Evolutionary conservation across 2,329 filamentous ascomycete species (phyloP).

Genomic region (Apiospora koreana): DNA sequence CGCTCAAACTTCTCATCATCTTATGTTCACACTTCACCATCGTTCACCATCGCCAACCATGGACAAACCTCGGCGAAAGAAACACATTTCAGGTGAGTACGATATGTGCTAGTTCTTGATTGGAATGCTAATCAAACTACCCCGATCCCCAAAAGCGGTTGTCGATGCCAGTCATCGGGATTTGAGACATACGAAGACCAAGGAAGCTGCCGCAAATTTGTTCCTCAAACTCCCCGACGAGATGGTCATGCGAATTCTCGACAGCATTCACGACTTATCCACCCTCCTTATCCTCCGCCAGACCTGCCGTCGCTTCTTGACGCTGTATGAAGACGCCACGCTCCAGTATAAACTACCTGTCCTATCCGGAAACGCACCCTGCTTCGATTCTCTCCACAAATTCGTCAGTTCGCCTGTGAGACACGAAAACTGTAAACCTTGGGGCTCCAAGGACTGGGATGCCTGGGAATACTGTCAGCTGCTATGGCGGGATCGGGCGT

Average conservation of each 20-base stretch:
- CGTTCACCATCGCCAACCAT: not conserved
- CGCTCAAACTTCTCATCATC: not conserved
- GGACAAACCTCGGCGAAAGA: not conserved
- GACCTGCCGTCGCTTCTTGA: not conserved
- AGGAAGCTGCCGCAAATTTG: not conserved
- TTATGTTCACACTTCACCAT: no score
- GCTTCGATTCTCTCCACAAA: no score
- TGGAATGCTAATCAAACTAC: not conserved
- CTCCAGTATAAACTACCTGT: not conserved
- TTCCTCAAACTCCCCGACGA: not conserved
- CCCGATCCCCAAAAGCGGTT: not conserved
- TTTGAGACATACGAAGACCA: no score
- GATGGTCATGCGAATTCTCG: not conserved
- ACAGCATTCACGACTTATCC: not conserved
- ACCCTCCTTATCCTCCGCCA: not conserved
- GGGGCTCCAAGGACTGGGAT: no score
- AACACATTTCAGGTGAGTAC: not conserved
- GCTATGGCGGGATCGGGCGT: not conserved
- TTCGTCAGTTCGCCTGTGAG: not conserved
- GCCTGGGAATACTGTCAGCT: not conserved
- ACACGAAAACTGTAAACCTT: not conserved
- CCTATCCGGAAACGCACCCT: not conserved
- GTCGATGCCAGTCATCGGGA: not conserved
- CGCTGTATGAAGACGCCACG: not conserved
- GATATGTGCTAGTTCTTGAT: not conserved